Base-by-base conservation (phyloP, 2,329 filamentous ascomycete species). In the Curvularia verruculosa region DNA sequence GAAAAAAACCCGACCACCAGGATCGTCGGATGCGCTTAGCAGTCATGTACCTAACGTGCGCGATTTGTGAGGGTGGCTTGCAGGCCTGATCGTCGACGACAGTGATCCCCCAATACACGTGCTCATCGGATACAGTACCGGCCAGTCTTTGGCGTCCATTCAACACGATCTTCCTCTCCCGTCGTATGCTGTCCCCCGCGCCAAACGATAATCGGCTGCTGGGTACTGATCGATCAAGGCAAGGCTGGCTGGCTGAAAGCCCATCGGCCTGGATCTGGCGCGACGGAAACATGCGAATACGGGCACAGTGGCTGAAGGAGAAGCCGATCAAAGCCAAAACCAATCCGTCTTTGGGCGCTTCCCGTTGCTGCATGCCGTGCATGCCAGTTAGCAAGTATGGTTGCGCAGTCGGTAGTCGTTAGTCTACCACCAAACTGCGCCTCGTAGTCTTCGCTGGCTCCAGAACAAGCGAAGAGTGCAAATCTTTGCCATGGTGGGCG, bases 241-340 rank as follows among this genome's bases (percentile, higher is more conserved):
- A 34, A 23, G 44, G 28, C 44, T 46, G 44, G 28, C 44, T 46
- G 44, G 44, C 44, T 46, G 44, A 46, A 19, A 31, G 21, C 3
- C 10, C 10, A 4, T 21, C n/a, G 10, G 13, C 21, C 28, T 46
- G 2, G 44, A 12, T 28, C 43, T 46, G 26, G 43, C 9, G n/a
- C 10, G 31, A 10, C 13, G 7, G 13, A 13, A 15, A 21, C 12
- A 26, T 46, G 18, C 39, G 28, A 21, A 46, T n/a, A 23, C 28
- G 28, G 21, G 43, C 28, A 29, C 26, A 8, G 29, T 13, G 29
- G 29, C 29, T 31, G 29, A 31, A 31, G 18, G 44, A n/a, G 18
- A 23, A 15, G 21, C 39, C 39, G 21, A n/a, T 15, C 21, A 41
- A 41, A 41, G 6, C 19, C 39, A 21, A 41, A 15, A 6, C 19